Evolutionary conservation across 495 filamentous ascomycete genomes (phyloP).

Genomic region (Trypethelium eluteriae): DNA sequence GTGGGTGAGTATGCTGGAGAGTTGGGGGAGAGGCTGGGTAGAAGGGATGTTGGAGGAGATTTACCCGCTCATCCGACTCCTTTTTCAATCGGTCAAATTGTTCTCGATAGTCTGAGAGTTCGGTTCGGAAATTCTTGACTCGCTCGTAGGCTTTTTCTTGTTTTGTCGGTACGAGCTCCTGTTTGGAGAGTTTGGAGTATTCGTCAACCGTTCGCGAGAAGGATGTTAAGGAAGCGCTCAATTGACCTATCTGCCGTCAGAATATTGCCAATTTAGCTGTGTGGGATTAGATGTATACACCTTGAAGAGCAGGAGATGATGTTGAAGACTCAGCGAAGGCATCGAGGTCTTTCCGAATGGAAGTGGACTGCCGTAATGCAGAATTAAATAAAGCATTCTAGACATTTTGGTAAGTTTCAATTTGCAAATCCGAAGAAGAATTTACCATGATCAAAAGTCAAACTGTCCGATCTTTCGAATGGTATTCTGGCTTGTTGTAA

Average conservation of each 20-base stretch:
- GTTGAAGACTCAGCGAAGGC: constrained; percentile 56
- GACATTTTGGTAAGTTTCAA: no score
- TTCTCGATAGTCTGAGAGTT: constrained; percentile 68
- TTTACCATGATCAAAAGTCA: background rate
- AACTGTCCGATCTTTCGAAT: background rate
- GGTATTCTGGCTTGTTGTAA: background rate
- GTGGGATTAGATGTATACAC: constrained; percentile 76
- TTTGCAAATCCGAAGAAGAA: no score
- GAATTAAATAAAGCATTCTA: constrained; percentile 94
- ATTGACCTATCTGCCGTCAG: constrained; percentile 62
- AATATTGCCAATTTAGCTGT: constrained; percentile 75
- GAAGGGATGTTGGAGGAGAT: constrained; percentile 1
- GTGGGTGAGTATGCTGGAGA: background rate
- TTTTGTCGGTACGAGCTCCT: constrained; percentile 78
- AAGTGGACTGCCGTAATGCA: constrained; percentile 83
- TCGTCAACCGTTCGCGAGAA: constrained; percentile 89
- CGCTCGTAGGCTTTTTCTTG: constrained; percentile 84
- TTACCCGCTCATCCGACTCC: constrained; percentile 54
- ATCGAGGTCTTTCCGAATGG: constrained; percentile 78
- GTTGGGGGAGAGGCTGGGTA: background rate
- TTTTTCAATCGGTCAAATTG: constrained; percentile 70
- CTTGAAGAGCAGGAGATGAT: constrained; percentile 59
- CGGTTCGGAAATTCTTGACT: constrained; percentile 73
- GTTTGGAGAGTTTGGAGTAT: constrained; percentile 75
- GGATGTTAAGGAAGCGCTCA: constrained; percentile 79